phyloP scores from a whole-genome alignment of 352 stramenopile genomes.

The Phytophthora niederhauseri region DNA sequence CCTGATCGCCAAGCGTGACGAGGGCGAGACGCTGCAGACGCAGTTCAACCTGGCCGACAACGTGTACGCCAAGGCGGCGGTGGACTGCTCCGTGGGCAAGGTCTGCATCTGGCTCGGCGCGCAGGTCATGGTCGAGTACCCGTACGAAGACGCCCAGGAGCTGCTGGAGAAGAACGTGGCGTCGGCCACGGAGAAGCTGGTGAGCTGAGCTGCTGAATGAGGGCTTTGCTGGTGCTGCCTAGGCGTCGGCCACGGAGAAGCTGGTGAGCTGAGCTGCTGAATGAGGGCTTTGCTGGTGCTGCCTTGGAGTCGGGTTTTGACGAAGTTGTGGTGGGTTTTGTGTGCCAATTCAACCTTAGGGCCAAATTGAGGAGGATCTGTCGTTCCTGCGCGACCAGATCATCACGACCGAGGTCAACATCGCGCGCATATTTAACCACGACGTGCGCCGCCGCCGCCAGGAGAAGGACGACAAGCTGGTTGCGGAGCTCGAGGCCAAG shows the following conservation, averaged over 20 bases:
- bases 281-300: neutral
- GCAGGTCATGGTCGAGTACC: conserved; percentile 98
- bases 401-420: conserved; percentile 98
- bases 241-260: conserved; percentile 64
- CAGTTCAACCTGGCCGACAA: conserved; percentile 96
- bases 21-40: conserved; percentile 82
- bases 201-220: conserved; percentile 28
- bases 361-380: conserved; percentile 91
- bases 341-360: conserved; percentile 27
- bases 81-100: conserved; percentile 90
- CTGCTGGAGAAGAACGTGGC: conserved; percentile 86
- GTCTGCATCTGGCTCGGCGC: conserved; percentile 98
- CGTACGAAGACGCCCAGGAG: conserved; percentile 95
- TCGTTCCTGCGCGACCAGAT: conserved; percentile 96
- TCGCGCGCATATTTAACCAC: conserved; percentile 98
- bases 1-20: conserved; percentile 67
- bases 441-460: conserved; percentile 91
- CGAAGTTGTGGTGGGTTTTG: neutral
- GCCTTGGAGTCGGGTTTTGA: conserved; percentile 5
- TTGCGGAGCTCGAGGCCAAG: conserved; percentile 71
- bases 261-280: conserved; percentile 45
- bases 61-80: conserved; percentile 94
- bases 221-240: neutral
- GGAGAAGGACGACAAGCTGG: conserved; percentile 72
- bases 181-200: conserved; percentile 71